Conservation (phyloP, 2,329 filamentous ascomycete species). For the Scorias spongiosa region DNA sequence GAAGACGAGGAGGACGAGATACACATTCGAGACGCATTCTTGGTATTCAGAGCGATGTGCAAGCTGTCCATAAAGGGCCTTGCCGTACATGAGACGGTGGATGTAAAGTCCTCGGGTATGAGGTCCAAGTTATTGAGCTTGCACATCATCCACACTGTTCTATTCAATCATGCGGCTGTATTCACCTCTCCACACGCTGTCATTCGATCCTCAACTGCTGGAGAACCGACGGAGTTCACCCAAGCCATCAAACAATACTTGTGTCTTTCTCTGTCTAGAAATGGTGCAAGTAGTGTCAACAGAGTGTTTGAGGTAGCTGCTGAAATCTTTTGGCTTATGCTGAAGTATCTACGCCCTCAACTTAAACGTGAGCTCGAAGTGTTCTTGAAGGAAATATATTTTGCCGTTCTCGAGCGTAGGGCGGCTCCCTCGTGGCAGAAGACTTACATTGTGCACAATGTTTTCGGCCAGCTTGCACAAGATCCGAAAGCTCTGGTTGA, state of each 20-base stretch:
- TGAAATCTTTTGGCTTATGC: constrained; percentile 96
- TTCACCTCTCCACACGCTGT: constrained; percentile 87
- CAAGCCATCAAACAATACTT: constrained; percentile 96
- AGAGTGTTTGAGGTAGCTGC: constrained; percentile 89
- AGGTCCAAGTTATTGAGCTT: constrained; percentile 90
- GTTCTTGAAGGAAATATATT: constrained; percentile 92
- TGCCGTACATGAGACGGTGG: constrained; percentile 78
- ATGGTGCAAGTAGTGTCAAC: constrained; percentile 84
- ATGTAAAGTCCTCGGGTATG: constrained; percentile 90
- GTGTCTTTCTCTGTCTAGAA: constrained; percentile 84
- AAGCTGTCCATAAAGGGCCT: constrained; percentile 90
- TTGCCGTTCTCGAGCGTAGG: constrained; percentile 76
- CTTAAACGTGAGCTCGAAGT: constrained; percentile 99
- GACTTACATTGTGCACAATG: constrained; percentile 64
- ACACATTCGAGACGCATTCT: constrained; percentile 90
- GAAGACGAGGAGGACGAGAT: constrained; percentile 85
- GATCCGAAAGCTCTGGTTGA: constrained; percentile 86
- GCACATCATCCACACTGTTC: constrained; percentile 84
- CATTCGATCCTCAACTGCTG: constrained; percentile 79
- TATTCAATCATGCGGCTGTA: constrained; percentile 84
- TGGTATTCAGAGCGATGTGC: constrained; percentile 95
- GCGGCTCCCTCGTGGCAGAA: constrained; percentile 84
- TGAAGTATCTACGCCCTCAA: constrained; percentile 81
- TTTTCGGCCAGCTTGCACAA: constrained; percentile 68
- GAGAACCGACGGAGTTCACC: constrained; percentile 76